These are phyloP conservation scores for Candida piceae DNA, from an alignment of 805 yeast species.

Conservation along the genomic window DNA sequence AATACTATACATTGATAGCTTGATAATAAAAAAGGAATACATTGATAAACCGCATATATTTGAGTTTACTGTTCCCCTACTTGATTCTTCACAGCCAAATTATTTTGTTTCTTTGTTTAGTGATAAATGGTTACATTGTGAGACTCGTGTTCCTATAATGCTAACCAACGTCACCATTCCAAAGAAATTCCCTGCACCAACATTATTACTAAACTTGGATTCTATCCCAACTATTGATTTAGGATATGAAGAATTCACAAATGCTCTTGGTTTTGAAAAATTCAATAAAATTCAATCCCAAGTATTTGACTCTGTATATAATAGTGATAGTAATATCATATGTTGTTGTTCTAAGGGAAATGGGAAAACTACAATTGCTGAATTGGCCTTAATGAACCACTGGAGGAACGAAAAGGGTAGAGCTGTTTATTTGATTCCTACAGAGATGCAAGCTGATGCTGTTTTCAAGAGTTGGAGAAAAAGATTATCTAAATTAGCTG, in stretches of 20 bases:
- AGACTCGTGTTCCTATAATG: constrained; percentile 54
- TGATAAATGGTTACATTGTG: constrained; percentile 83
- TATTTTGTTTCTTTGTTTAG: constrained; percentile 69
- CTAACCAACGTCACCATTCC: constrained; percentile 53
- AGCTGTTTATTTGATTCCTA: constrained; percentile 66
- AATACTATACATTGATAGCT: constrained; percentile 53
- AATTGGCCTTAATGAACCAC: constrained; percentile 63
- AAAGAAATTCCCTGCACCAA: constrained; percentile 56
- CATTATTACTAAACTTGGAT: constrained; percentile 49
- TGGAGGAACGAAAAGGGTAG: constrained; percentile 71
- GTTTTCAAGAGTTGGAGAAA: constrained; percentile 48
- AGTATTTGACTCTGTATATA: constrained; percentile 54
- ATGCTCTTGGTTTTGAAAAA: constrained; percentile 39
- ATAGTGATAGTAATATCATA: constrained; percentile 48
- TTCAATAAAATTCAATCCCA: constrained; percentile 79
- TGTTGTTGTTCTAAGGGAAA: constrained; percentile 72
- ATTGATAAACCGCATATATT: constrained; percentile 51
- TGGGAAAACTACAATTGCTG: constrained; percentile 70
- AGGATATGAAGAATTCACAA: constrained; percentile 41
- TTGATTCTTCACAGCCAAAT: constrained; percentile 60
- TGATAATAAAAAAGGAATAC: constrained; percentile 46
- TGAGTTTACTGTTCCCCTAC: constrained; percentile 59
- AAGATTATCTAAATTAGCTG: constrained; percentile 42
- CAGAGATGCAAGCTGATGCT: constrained; percentile 48
- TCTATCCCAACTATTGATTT: constrained; percentile 46